phyloP scores from a whole-genome alignment of 1,284 basidiomycete species.

The Ceratobasidium sp. region DNA sequence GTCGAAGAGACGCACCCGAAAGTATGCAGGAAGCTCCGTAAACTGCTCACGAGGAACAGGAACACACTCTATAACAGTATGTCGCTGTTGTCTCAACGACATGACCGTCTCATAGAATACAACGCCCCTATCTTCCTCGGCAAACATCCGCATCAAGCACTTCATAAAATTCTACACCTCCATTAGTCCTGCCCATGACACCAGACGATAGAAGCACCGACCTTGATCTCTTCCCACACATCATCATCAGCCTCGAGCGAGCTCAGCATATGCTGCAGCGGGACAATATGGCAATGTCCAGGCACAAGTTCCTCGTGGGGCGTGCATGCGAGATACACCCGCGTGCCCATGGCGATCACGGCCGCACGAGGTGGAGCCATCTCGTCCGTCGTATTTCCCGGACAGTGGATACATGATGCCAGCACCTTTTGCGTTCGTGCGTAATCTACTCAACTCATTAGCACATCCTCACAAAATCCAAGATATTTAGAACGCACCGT shows the following conservation, averaged over 20 bases:
- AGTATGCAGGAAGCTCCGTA: constrained; percentile 90
- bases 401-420: constrained; percentile 89
- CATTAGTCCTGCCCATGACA: too few relatives aligned
- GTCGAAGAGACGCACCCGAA: constrained; percentile 71
- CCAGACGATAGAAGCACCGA: constrained; percentile 62
- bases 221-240: constrained; percentile 96
- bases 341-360: constrained; percentile 90
- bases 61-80: constrained; percentile 93
- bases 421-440: constrained; percentile 93
- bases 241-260: constrained; percentile 97
- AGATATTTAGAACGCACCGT: constrained; percentile 68
- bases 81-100: constrained; percentile 86
- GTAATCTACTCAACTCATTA: constrained; percentile 73
- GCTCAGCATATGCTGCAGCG: constrained; percentile 92
- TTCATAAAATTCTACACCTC: constrained; percentile 99
- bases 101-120: constrained; percentile 96
- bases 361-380: constrained; percentile 87
- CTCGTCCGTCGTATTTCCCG: constrained; percentile 73
- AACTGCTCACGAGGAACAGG: constrained; percentile 89
- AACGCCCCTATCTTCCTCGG: constrained; percentile 88
- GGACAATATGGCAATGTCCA: constrained; percentile 95
- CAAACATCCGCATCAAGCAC: constrained; percentile 94
- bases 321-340: constrained; percentile 91
- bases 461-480: constrained; percentile 29
- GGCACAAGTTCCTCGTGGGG: constrained; percentile 85